Base-by-base conservation (phyloP, 441 rosid genomes). In the Eutrema salsugineum region DNA sequence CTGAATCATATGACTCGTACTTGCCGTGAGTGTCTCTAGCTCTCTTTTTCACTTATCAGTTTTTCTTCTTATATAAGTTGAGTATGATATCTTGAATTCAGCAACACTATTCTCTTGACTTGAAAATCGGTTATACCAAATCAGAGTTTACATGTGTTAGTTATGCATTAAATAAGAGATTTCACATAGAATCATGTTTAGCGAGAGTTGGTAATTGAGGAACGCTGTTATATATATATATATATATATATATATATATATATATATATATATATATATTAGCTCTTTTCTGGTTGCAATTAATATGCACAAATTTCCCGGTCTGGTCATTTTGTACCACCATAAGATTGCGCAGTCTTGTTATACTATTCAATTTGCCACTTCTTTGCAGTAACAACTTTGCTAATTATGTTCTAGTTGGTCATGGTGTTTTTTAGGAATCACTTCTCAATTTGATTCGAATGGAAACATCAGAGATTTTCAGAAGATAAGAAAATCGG, bases 1-100 rank as follows among this genome's bases (percentile, higher is more conserved):
- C 83, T 95, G 77, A 95, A 95, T 76, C 99, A 95, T 77, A 91
- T 95, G 98, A 85, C 99, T 32, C 68, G 83, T 82, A 76, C 79
- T 71, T 84, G 97, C 75, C 83, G 97, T 95, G 84, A 93, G 98
- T 88, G 20, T 55, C 17, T 42, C n/a, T 50, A 22, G 62, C 76
- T 32, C 76, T 42, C 70, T 48, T 64, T 50, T 46, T 51, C 49
- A 47, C 28, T 24, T 39, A 51, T 74, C 24, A 17, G 22, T 40
- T 66, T n/a, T n/a, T n/a, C n/a, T n/a, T n/a, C n/a, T n/a, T n/a
- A n/a, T n/a, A n/a, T n/a, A n/a, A n/a, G n/a, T n/a, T n/a, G 6
- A 36, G 35, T 43, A 46, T 7, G 22, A 44, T 5, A 44, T 44
- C 57, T 35, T 63, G 24, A 53, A 33, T 53, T 43, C 15, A 51